Percentiles rank a stretch among this genome's conserved stretches.
Evolutionary conservation across 257 asterid species (phyloP).

Genomic region (Solanum arcanum): DNA sequence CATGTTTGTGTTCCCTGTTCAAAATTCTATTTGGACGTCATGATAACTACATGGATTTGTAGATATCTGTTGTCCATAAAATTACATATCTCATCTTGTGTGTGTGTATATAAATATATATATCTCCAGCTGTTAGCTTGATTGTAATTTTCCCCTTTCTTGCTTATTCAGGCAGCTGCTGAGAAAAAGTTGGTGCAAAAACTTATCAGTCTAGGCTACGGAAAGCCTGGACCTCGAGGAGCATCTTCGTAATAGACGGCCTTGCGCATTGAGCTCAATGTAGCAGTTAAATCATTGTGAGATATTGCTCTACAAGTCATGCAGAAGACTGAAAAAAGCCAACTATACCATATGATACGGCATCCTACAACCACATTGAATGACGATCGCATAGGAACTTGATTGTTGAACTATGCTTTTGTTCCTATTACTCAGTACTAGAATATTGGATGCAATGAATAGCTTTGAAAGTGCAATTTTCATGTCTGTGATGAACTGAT

Average conservation of each 20-base stretch:
- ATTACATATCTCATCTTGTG: neutral
- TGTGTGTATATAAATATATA: no score
- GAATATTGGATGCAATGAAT: neutral
- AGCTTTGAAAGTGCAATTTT: neutral
- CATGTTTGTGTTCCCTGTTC: neutral
- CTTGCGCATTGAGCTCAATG: neutral
- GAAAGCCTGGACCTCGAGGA: conserved; percentile 26
- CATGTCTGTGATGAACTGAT: neutral
- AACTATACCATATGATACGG: neutral
- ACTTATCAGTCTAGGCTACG: conserved; percentile 56
- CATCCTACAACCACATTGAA: neutral
- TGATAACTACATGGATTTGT: neutral
- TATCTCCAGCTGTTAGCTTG: neutral
- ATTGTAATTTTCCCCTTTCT: neutral
- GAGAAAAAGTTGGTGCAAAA: conserved; percentile 71
- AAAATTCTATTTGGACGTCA: neutral
- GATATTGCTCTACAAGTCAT: neutral
- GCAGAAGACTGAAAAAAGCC: neutral
- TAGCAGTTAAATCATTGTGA: neutral
- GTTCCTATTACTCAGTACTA: neutral
- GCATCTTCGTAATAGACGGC: neutral
- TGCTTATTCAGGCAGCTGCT: conserved; percentile 57
- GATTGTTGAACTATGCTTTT: neutral
- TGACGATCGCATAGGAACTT: neutral
- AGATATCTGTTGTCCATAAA: neutral